A percentile compares a stretch with the other conserved stretches of the same genome.
Evolutionary conservation across 2,329 filamentous ascomycete genomes (phyloP).

Genomic region (Daldinia sp.): DNA sequence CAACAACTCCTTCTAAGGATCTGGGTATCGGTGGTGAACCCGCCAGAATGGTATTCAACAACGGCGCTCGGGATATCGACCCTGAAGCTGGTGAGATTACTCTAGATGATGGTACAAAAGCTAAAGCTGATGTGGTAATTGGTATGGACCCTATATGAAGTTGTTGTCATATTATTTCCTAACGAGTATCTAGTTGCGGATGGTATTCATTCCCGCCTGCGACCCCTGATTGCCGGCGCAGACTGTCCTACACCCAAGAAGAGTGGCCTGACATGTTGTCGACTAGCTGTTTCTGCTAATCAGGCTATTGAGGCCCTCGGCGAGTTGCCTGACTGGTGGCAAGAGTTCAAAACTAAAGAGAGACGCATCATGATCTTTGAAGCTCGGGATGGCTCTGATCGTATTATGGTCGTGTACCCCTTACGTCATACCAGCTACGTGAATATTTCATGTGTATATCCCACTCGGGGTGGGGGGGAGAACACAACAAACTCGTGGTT

Average conservation of each 20-base stretch:
- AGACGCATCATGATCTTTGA: slow-evolving; percentile 30
- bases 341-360: slow-evolving; percentile 17
- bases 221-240: slow-evolving; percentile 30
- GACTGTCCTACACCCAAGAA: slow-evolving; percentile 29
- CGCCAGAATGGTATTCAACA: slow-evolving; percentile 32
- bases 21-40: slow-evolving; percentile 34
- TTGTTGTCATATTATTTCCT: background rate
- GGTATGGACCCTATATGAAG: slow-evolving; percentile 19
- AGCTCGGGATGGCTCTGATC: slow-evolving; percentile 33
- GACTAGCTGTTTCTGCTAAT: slow-evolving; percentile 35
- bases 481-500: slow-evolving; percentile 35
- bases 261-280: slow-evolving; percentile 38
- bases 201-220: slow-evolving; percentile 40
- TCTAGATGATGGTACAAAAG: slow-evolving; percentile 35
- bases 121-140: slow-evolving; percentile 37
- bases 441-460: slow-evolving; percentile 40
- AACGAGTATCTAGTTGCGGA: slow-evolving; percentile 30
- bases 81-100: slow-evolving; percentile 35
- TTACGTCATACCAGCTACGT: slow-evolving; percentile 33
- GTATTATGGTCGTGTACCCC: slow-evolving; percentile 35
- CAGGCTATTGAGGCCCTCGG: slow-evolving; percentile 35
- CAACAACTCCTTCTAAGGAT: slow-evolving; percentile 37
- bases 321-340: slow-evolving; percentile 37
- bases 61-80: slow-evolving; percentile 34
- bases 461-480: slow-evolving; percentile 29